phyloP scores from a whole-genome alignment of 2,329 filamentous ascomycete genomes.

The Cercospora beticola region DNA sequence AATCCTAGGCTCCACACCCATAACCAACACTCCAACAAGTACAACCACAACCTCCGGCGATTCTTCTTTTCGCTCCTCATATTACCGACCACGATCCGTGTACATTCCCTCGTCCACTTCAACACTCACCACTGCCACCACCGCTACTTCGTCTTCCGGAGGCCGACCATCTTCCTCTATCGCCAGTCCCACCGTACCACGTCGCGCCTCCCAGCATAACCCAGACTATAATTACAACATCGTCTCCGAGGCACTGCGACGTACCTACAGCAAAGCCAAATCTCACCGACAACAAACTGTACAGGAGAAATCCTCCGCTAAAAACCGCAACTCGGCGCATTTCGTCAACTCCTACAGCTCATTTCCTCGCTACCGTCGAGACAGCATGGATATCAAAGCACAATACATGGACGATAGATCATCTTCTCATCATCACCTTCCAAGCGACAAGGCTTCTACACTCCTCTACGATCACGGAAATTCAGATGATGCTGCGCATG shows the following conservation, averaged over 20 bases:
- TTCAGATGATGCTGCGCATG: background rate
- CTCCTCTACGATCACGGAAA: background rate
- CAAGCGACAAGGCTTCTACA: background rate
- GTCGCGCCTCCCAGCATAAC: background rate
- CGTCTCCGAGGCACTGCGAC: background rate
- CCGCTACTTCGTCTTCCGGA: background rate
- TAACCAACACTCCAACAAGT: background rate
- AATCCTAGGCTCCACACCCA: background rate
- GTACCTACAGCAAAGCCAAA: background rate
- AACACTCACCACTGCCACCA: background rate
- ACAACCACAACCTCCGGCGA: background rate
- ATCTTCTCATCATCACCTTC: background rate
- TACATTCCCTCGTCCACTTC: background rate
- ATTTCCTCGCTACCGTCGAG: background rate
- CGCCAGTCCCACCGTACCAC: background rate
- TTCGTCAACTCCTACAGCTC: slow-evolving; percentile 3
- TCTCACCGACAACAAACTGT: background rate
- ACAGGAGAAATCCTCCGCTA: background rate
- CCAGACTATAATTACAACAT: background rate
- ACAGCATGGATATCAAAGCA: slow-evolving; percentile 6
- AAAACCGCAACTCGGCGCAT: background rate
- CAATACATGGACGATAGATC: background rate
- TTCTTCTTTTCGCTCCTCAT: background rate
- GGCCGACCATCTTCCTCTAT: background rate
- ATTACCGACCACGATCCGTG: background rate